phyloP scores from a whole-genome alignment of 345 rosid genomes.

The Murraya paniculata region DNA sequence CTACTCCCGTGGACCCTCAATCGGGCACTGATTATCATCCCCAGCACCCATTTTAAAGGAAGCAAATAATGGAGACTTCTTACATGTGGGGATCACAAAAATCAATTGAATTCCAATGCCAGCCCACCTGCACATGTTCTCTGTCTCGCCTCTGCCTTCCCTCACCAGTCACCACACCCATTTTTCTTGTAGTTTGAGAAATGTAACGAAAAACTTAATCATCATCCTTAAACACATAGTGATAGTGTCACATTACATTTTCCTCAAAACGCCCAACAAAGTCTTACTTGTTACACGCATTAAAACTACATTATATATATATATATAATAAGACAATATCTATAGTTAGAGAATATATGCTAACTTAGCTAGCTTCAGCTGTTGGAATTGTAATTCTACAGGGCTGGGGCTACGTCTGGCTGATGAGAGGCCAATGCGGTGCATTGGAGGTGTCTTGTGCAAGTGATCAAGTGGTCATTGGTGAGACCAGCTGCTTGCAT shows the following conservation, averaged over 20 bases:
- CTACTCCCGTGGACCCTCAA: too few species aligned
- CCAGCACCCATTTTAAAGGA: neutral
- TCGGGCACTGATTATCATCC: too few species aligned
- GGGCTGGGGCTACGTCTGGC: slow-evolving; percentile 1
- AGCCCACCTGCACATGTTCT: slow-evolving; percentile 4
- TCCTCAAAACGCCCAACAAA: too few species aligned
- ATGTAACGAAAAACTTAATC: neutral
- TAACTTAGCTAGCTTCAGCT: neutral
- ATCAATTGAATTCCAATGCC: slow-evolving; percentile 1
- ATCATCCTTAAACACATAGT: neutral
- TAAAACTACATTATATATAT: too few species aligned
- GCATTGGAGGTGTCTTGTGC: slow-evolving; percentile 59
- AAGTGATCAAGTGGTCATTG: slow-evolving; percentile 59
- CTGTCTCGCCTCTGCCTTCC: slow-evolving; percentile 3
- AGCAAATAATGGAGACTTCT: neutral
- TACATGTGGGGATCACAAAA: neutral
- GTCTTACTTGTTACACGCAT: too few species aligned
- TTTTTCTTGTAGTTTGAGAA: neutral
- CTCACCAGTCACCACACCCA: neutral
- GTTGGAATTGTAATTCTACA: slow-evolving; percentile 11
- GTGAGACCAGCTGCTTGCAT: slow-evolving; percentile 72
- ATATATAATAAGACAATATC: too few species aligned
- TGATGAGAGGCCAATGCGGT: slow-evolving; percentile 22
- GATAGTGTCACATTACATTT: neutral
- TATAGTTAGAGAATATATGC: too few species aligned